These are phyloP conservation scores for Beauveria scarabaeidicola DNA, from an alignment of 2,329 filamentous ascomycete genomes.

Conservation along the genomic window DNA sequence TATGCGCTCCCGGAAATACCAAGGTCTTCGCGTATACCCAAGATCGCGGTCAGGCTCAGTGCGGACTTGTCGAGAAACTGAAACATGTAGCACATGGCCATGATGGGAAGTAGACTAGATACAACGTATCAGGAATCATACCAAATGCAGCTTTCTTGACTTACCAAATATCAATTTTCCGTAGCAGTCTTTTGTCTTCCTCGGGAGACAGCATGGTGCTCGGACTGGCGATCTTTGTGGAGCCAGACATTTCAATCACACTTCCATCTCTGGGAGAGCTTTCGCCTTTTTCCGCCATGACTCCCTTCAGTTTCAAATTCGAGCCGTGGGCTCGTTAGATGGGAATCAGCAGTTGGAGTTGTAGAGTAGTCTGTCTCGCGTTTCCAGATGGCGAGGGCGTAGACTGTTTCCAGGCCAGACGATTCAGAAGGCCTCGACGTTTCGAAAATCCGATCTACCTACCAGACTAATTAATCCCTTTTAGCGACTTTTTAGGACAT, in stretches of 20 bases:
- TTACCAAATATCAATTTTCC: conserved; percentile 50
- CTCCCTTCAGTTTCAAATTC: not conserved
- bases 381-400: not conserved
- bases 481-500: not conserved
- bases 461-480: not conserved
- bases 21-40: conserved; percentile 39
- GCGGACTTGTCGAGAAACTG: conserved; percentile 55
- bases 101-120: conserved; percentile 39
- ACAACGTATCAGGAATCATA: not conserved
- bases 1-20: conserved; percentile 40
- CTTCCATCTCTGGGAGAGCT: not conserved
- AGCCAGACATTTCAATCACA: not conserved
- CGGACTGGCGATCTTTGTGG: not conserved
- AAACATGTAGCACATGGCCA: conserved; percentile 46
- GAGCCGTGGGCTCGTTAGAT: not conserved
- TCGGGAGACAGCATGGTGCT: conserved; percentile 10
- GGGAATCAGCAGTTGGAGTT: too few relatives aligned
- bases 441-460: not conserved
- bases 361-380: not conserved
- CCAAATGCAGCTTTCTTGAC: not conserved
- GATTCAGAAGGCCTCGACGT: not conserved
- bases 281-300: not conserved
- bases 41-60: conserved; percentile 41
- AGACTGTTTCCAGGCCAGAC: not conserved
- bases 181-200: conserved; percentile 44